Evolutionary conservation across 1,139 yeast genomes (phyloP).

Genomic region (Kodamaea ohmeri): DNA sequence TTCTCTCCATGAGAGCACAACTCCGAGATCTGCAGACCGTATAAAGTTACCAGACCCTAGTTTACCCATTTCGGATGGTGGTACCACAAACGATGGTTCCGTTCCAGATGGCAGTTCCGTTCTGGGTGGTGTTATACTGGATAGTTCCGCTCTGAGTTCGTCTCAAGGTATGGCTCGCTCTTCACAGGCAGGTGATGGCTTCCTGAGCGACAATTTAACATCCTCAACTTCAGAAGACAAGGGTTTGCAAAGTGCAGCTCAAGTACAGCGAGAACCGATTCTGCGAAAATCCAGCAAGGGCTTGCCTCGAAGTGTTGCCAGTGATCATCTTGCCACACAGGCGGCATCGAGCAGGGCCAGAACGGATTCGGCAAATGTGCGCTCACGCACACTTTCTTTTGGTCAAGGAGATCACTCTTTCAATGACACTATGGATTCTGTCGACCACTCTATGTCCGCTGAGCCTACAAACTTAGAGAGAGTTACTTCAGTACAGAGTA

Average conservation of each 20-base stretch:
- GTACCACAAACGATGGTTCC: too few species aligned
- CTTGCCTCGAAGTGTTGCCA: too few species aligned
- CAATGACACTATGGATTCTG: neutral
- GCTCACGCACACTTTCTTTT: neutral
- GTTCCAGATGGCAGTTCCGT: neutral
- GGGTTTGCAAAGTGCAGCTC: constrained; percentile 1
- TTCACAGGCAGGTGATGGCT: constrained; percentile 1
- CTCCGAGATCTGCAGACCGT: too few species aligned
- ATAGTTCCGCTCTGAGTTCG: neutral
- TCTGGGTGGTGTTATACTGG: neutral
- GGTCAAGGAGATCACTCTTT: neutral
- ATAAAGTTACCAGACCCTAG: too few species aligned
- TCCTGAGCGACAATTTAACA: neutral
- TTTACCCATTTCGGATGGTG: too few species aligned
- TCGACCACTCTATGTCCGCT: neutral
- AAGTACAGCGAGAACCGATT: neutral
- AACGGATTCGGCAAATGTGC: neutral
- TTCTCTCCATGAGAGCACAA: too few species aligned
- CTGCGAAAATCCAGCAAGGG: too few species aligned
- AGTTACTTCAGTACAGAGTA: constrained; percentile 5
- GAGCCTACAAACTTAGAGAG: constrained; percentile 2
- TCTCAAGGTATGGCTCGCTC: neutral
- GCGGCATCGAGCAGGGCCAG: neutral
- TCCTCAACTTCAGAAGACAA: too few species aligned
- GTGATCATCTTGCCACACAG: too few species aligned